Evolutionary conservation across 495 filamentous ascomycete genomes (phyloP).

Genomic region (Choiromyces venosus): DNA sequence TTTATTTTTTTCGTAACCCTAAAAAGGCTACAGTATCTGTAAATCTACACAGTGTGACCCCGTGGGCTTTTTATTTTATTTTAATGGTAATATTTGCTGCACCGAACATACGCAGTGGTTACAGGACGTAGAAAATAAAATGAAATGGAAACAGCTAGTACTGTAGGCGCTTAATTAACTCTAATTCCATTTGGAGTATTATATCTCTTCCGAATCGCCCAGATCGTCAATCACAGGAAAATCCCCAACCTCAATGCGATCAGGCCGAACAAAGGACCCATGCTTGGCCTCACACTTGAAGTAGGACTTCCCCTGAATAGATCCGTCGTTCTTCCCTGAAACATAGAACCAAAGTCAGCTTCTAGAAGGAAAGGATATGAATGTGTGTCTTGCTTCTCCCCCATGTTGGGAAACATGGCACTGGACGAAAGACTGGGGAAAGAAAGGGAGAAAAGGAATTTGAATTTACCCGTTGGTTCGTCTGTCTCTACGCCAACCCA

Average conservation of each 20-base stretch:
- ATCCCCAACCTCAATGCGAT: constrained; percentile 83
- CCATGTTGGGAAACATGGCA: constrained; percentile 27
- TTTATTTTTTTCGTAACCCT: background rate
- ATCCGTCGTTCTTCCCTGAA: constrained; percentile 79
- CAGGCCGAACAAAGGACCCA: constrained; percentile 83
- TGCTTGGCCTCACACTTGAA: constrained; percentile 66
- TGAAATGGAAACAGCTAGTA: background rate
- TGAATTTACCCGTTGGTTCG: constrained; percentile 38
- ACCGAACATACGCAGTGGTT: background rate
- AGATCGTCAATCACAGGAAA: constrained; percentile 68
- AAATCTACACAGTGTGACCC: background rate
- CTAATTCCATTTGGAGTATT: constrained; percentile 24
- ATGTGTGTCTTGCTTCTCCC: constrained; percentile 15
- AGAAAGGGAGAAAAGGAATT: background rate
- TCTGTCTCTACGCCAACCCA: constrained; percentile 67
- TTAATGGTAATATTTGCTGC: background rate
- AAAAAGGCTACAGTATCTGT: background rate
- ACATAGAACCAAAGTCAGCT: constrained; percentile 10
- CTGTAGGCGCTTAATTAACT: background rate
- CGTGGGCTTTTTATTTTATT: background rate
- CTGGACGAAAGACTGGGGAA: constrained; percentile 15
- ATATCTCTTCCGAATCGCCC: constrained; percentile 87
- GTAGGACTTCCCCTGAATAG: constrained; percentile 68
- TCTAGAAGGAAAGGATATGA: constrained; percentile 21
- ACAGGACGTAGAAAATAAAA: background rate